phyloP scores from a whole-genome alignment of 495 filamentous ascomycete species.

The Podospora bellae-mahoneyi region DNA sequence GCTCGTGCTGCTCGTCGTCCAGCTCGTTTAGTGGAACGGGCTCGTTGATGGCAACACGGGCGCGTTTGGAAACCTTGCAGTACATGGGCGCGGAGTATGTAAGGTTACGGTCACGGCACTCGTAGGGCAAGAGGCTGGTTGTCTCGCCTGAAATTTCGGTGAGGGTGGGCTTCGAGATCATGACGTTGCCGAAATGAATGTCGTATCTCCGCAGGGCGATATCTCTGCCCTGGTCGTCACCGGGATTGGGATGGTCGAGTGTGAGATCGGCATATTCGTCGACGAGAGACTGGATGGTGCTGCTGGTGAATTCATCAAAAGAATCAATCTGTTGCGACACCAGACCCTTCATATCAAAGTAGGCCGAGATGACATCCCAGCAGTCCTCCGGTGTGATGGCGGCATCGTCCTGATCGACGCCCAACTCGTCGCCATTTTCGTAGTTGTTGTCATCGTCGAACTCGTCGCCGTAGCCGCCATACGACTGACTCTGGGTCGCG shows the following conservation, averaged over 20 bases:
- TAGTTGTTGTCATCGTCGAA: slow-evolving; percentile 52
- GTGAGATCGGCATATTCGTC: slow-evolving; percentile 83
- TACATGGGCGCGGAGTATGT: slow-evolving; percentile 93
- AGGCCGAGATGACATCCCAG: slow-evolving; percentile 94
- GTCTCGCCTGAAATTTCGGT: slow-evolving; percentile 90
- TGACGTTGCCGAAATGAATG: slow-evolving; percentile 82
- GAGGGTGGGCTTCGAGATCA: slow-evolving; percentile 78
- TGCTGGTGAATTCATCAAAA: slow-evolving; percentile 92
- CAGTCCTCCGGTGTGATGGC: slow-evolving; percentile 90
- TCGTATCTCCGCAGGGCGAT: slow-evolving; percentile 86
- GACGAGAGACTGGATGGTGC: slow-evolving; percentile 88
- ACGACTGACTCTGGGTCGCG: slow-evolving; percentile 21
- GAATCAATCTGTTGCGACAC: slow-evolving; percentile 98
- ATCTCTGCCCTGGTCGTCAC: slow-evolving; percentile 63
- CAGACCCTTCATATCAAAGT: slow-evolving; percentile 92
- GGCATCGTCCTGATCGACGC: slow-evolving; percentile 72
- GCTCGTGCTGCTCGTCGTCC: slow-evolving; percentile 56
- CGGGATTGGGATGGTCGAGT: slow-evolving; percentile 81
- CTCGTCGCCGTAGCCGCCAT: slow-evolving; percentile 28
- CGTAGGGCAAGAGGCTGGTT: slow-evolving; percentile 77
- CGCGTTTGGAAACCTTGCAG: slow-evolving; percentile 73
- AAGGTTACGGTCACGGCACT: slow-evolving; percentile 88
- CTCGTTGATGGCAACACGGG: slow-evolving; percentile 76
- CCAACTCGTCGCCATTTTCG: slow-evolving; percentile 53
- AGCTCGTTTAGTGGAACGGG: slow-evolving; percentile 59